Evolutionary conservation across 768 basidiomycete species (phyloP).

Genomic region (Xanthoconium stramineum): DNA sequence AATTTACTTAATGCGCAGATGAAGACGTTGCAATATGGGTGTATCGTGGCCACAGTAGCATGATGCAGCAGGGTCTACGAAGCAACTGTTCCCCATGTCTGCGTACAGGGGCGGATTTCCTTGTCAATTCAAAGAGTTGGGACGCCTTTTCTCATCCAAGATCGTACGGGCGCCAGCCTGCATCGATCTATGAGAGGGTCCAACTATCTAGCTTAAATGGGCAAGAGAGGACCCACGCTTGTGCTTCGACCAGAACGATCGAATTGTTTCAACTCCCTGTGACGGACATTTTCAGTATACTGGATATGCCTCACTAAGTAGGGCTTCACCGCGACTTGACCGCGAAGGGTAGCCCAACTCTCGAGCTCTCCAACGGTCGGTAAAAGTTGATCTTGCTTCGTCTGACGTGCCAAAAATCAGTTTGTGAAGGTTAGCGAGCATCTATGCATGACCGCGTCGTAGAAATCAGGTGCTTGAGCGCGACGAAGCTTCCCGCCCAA

Average conservation of each 20-base stretch:
- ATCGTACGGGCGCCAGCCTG: background rate
- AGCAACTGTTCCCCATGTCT: background rate
- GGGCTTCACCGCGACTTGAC: background rate
- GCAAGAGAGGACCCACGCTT: slow-evolving; percentile 3
- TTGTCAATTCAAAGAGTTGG: background rate
- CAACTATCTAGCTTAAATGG: slow-evolving; percentile 16
- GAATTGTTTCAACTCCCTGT: slow-evolving; percentile 1
- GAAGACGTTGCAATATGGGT: background rate
- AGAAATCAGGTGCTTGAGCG: slow-evolving; percentile 2
- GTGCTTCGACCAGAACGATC: slow-evolving; percentile 4
- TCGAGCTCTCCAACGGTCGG: slow-evolving; percentile 8
- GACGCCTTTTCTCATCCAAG: slow-evolving; percentile 1
- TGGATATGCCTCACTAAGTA: background rate
- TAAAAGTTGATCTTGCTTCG: slow-evolving; percentile 1
- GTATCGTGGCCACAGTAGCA: background rate
- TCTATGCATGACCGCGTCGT: background rate
- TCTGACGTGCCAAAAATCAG: background rate
- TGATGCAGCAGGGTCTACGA: background rate
- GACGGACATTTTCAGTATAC: background rate
- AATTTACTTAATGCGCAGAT: slow-evolving; percentile 5
- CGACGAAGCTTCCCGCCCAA: background rate
- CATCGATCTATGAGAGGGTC: slow-evolving; percentile 9
- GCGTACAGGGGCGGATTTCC: background rate
- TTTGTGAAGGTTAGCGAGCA: background rate
- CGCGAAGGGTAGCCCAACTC: background rate